These are phyloP conservation scores for Cladosporium sp. DNA, from an alignment of 2,329 filamentous ascomycete species.

Conservation along the genomic window DNA sequence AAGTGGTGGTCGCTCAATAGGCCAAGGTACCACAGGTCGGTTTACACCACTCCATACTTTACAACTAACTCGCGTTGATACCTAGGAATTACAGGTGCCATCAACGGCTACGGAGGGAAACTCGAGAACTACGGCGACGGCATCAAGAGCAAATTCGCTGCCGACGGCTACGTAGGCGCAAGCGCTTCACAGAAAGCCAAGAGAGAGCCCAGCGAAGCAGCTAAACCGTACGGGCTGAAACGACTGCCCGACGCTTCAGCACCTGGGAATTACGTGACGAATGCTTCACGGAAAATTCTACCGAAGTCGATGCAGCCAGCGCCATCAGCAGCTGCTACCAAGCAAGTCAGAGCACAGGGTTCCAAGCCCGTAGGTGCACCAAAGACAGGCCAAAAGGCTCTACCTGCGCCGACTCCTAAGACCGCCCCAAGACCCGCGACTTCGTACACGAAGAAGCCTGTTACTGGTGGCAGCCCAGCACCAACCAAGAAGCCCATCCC, in stretches of 20 bases:
- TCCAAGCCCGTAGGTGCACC: slow-evolving; percentile 6
- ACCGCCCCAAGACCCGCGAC: background rate
- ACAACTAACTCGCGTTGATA: slow-evolving; percentile 24
- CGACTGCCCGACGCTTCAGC: slow-evolving; percentile 18
- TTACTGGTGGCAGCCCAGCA: background rate
- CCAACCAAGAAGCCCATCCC: slow-evolving; percentile 9
- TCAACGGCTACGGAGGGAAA: slow-evolving; percentile 35
- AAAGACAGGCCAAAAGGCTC: slow-evolving; percentile 19
- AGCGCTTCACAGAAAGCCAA: slow-evolving; percentile 16
- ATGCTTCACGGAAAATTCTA: slow-evolving; percentile 11
- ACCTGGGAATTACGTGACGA: slow-evolving; percentile 16
- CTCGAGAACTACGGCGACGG: slow-evolving; percentile 39
- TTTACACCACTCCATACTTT: slow-evolving; percentile 13
- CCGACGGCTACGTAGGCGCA: slow-evolving; percentile 29
- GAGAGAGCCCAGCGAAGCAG: slow-evolving; percentile 17
- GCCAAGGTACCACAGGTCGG: slow-evolving; percentile 34
- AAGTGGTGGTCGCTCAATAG: slow-evolving; percentile 34
- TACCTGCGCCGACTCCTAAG: slow-evolving; percentile 17
- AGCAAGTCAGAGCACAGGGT: slow-evolving; percentile 11
- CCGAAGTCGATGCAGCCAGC: slow-evolving; percentile 3
- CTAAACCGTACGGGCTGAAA: slow-evolving; percentile 19
- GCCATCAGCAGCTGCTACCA: slow-evolving; percentile 11
- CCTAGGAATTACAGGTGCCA: slow-evolving; percentile 37
- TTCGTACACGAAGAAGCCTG: slow-evolving; percentile 5
- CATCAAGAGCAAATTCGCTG: slow-evolving; percentile 34